Evolutionary conservation across 1,139 yeast genomes (phyloP).

Genomic region (Yamadazyma kanchanaburiensis): DNA sequence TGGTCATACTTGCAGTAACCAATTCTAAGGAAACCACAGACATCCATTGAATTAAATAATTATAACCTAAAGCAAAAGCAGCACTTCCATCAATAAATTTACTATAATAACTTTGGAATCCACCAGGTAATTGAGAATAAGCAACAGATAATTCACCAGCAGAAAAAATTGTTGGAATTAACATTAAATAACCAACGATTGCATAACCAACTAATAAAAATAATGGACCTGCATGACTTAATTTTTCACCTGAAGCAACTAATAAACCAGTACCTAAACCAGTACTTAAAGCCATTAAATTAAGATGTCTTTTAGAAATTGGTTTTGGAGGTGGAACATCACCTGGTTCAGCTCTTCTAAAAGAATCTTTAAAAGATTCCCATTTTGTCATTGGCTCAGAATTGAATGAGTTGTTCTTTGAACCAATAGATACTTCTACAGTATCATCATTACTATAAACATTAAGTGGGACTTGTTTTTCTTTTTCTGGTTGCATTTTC

Average conservation of each 20-base stretch:
- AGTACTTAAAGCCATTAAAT: slow-evolving; percentile 31
- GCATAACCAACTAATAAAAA: slow-evolving; percentile 31
- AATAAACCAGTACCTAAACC: slow-evolving; percentile 38
- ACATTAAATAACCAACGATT: slow-evolving; percentile 31
- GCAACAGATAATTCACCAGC: slow-evolving; percentile 36
- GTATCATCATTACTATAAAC: slow-evolving; percentile 9
- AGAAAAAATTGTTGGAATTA: slow-evolving; percentile 33
- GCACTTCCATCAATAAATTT: slow-evolving; percentile 33
- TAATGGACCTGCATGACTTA: slow-evolving; percentile 32
- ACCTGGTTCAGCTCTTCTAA: slow-evolving; percentile 15
- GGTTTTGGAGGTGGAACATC: slow-evolving; percentile 15
- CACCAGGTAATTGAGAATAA: slow-evolving; percentile 29
- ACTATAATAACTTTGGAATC: slow-evolving; percentile 31
- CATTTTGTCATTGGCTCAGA: slow-evolving; percentile 5
- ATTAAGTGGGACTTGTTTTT: slow-evolving; percentile 4
- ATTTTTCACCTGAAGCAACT: slow-evolving; percentile 33
- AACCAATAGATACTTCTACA: slow-evolving; percentile 6
- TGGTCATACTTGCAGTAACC: slow-evolving; percentile 35
- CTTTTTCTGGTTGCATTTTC: too few relatives aligned
- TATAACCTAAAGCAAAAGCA: slow-evolving; percentile 38
- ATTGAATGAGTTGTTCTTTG: slow-evolving; percentile 1
- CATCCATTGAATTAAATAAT: slow-evolving; percentile 34
- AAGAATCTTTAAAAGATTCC: slow-evolving; percentile 14
- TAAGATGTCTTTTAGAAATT: slow-evolving; percentile 23
- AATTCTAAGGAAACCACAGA: slow-evolving; percentile 33